Evolutionary conservation across 2,329 filamentous ascomycete genomes (phyloP).

Genomic region (Cladophialophora exuberans): DNA sequence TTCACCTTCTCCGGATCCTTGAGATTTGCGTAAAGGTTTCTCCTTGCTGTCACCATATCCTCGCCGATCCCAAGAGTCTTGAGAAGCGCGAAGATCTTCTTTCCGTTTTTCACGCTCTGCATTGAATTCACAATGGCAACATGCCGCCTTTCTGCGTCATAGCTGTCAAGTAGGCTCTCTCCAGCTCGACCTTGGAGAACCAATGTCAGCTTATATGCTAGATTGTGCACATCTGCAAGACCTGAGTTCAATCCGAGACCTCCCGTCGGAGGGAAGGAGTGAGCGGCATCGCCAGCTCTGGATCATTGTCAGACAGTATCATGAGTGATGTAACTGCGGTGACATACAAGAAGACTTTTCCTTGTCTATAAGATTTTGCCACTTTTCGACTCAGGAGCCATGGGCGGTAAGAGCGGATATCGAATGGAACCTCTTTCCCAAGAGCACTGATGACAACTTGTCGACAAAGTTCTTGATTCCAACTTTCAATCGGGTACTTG

Average conservation of each 20-base stretch:
- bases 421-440: conserved; percentile 34
- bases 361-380: conserved; percentile 42
- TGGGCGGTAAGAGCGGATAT: conserved; percentile 47
- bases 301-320: conserved; percentile 30
- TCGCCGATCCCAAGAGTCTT: conserved; percentile 44
- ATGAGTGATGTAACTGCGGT: neutral
- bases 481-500: conserved; percentile 41
- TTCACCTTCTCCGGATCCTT: conserved; percentile 33
- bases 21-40: conserved; percentile 17
- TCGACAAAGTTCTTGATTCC: conserved; percentile 42
- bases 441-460: conserved; percentile 39
- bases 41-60: conserved; percentile 27
- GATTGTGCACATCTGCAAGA: conserved; percentile 57
- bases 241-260: conserved; percentile 60
- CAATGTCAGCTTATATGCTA: conserved; percentile 56
- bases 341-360: conserved; percentile 45
- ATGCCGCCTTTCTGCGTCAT: conserved; percentile 43
- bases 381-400: conserved; percentile 49
- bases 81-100: conserved; percentile 47
- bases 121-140: conserved; percentile 46
- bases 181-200: conserved; percentile 39
- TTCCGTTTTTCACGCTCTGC: conserved; percentile 51
- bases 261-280: conserved; percentile 59
- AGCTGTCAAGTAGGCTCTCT: conserved; percentile 40
- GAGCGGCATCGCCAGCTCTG: conserved; percentile 56